phyloP scores from a whole-genome alignment of 2,329 filamentous ascomycete genomes.

The Rugonectria rugulosa region DNA sequence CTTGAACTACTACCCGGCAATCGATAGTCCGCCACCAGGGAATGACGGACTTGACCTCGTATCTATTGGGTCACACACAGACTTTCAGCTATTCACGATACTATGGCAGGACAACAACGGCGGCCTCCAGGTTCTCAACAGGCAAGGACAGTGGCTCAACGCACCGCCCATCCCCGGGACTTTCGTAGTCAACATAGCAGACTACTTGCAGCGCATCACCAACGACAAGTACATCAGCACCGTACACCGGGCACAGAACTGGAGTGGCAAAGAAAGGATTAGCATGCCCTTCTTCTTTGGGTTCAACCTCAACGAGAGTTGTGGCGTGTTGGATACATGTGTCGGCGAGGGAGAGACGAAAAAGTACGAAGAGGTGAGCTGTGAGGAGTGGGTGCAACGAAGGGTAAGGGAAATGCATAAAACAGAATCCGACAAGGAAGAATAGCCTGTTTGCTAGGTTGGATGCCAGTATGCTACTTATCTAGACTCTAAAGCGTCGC shows the following conservation, averaged over 20 bases:
- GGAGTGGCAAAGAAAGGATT: constrained; percentile 48
- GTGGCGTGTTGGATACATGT: too few relatives aligned
- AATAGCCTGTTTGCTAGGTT: too few relatives aligned
- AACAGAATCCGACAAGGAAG: too few relatives aligned
- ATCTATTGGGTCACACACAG: constrained; percentile 57
- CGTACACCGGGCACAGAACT: constrained; percentile 57
- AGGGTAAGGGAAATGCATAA: too few relatives aligned
- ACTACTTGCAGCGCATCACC: constrained; percentile 59
- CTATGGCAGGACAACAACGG: constrained; percentile 53
- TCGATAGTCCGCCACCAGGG: not conserved
- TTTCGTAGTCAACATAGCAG: constrained; percentile 61
- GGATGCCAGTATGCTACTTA: too few relatives aligned
- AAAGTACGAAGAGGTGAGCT: too few relatives aligned
- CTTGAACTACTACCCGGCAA: constrained; percentile 9
- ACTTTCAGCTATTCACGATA: constrained; percentile 58
- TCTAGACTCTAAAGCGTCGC: too few relatives aligned
- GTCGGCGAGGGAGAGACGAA: too few relatives aligned
- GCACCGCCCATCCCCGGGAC: constrained; percentile 50
- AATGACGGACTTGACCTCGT: too few relatives aligned
- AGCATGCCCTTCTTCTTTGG: constrained; percentile 58
- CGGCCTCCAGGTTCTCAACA: constrained; percentile 55
- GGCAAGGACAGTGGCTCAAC: constrained; percentile 51
- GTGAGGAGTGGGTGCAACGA: too few relatives aligned
- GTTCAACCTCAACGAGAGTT: too few relatives aligned
- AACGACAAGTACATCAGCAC: constrained; percentile 58